Percentiles rank a stretch among this genome's conserved stretches.
Conservation (phyloP, 345 rosid species). For the Citrus mangshanensis region DNA sequence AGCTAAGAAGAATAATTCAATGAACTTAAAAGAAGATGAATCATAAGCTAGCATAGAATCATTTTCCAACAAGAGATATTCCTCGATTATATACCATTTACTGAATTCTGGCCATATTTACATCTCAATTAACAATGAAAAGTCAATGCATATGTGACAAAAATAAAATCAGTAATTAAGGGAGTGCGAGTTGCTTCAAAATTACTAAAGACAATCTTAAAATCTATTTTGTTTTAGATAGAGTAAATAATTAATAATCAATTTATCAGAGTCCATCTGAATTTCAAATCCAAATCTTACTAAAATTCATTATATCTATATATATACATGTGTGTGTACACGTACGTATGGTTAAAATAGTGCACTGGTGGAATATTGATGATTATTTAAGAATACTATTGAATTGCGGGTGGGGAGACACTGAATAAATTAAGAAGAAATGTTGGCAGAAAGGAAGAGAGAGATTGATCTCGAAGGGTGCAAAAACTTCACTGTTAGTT, state of each 20-base stretch:
- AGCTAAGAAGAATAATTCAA: too few species aligned
- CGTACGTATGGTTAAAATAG: background rate
- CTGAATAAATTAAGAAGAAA: background rate
- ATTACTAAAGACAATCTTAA: too few species aligned
- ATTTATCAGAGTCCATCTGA: background rate
- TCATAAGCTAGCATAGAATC: too few species aligned
- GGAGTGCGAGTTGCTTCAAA: too few species aligned
- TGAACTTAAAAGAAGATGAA: too few species aligned
- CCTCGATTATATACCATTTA: too few species aligned
- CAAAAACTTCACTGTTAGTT: constrained; percentile 29
- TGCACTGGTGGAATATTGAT: background rate
- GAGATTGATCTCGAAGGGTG: constrained; percentile 35
- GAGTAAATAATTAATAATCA: background rate
- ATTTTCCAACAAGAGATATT: too few species aligned
- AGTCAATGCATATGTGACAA: too few species aligned
- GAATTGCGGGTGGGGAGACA: background rate
- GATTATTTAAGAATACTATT: background rate
- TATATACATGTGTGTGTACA: background rate
- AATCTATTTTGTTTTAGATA: background rate
- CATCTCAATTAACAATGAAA: too few species aligned
- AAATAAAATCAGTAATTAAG: too few species aligned
- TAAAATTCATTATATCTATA: background rate
- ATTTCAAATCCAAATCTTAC: background rate
- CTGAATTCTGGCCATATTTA: too few species aligned
- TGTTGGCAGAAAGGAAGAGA: constrained; percentile 19